These are phyloP conservation scores for Entrophospora sp. DNA, from an alignment of 192 early-diverging fungal species.

Conservation along the genomic window DNA sequence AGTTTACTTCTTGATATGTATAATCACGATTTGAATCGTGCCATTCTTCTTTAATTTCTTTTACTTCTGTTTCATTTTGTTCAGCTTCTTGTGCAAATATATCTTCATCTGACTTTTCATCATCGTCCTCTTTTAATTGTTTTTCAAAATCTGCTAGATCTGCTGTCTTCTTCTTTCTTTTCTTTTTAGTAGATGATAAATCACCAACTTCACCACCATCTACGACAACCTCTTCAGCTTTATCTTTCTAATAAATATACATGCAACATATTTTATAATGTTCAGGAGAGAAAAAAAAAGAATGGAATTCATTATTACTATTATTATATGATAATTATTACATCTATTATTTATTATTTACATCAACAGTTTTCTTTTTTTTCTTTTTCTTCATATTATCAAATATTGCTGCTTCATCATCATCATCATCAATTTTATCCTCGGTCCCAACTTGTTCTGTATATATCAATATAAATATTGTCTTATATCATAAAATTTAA, in stretches of 20 bases:
- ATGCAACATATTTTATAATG: not conserved
- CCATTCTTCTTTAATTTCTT: slow-evolving; percentile 63
- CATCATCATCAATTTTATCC: slow-evolving; percentile 22
- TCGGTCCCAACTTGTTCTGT: not conserved
- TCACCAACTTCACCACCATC: slow-evolving; percentile 41
- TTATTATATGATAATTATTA: too few relatives aligned
- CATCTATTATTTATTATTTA: too few relatives aligned
- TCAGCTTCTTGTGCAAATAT: slow-evolving; percentile 35
- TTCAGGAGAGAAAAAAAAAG: not conserved
- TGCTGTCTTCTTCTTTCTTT: slow-evolving; percentile 76
- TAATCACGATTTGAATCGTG: slow-evolving; percentile 84
- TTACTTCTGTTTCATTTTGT: slow-evolving; percentile 31
- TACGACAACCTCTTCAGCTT: slow-evolving; percentile 34
- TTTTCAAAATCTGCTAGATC: slow-evolving; percentile 85
- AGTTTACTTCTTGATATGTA: slow-evolving; percentile 71
- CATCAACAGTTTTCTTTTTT: slow-evolving; percentile 71
- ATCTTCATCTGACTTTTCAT: slow-evolving; percentile 43
- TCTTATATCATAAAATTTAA: too few relatives aligned
- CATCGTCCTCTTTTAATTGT: slow-evolving; percentile 49
- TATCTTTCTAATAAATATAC: slow-evolving; percentile 29
- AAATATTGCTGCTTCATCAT: slow-evolving; percentile 58
- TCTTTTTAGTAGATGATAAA: slow-evolving; percentile 58
- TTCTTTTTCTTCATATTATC: slow-evolving; percentile 83
- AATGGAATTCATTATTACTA: not conserved
- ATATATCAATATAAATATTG: not conserved